Conservation (phyloP, 2,329 filamentous ascomycete genomes). For the Verticillium albo-atrum region DNA sequence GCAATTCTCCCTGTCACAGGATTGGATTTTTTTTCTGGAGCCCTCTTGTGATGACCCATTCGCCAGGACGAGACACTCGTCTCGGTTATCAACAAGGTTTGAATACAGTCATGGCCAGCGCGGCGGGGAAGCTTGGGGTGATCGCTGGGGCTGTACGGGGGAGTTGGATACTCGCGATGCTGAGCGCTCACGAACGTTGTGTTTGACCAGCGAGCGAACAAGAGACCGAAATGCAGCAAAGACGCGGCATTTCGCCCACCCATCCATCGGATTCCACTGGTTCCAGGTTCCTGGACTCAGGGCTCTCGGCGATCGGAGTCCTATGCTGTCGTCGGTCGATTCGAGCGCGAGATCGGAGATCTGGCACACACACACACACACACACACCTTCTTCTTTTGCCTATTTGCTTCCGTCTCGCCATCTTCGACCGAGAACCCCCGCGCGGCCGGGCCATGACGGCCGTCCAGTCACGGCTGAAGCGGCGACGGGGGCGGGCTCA, state of each 20-base stretch:
- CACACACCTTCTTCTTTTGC: neutral
- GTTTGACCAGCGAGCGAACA: too few relatives aligned
- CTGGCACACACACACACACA: neutral
- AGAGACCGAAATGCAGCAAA: neutral
- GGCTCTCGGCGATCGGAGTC: neutral
- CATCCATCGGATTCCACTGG: neutral
- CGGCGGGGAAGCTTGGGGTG: too few relatives aligned
- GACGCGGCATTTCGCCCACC: neutral
- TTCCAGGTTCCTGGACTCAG: neutral
- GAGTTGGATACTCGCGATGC: neutral
- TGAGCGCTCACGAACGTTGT: neutral
- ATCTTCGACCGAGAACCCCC: neutral
- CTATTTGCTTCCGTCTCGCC: neutral
- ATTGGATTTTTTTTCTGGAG: neutral
- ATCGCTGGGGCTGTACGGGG: too few relatives aligned
- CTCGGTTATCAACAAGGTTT: neutral
- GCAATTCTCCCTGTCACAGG: neutral
- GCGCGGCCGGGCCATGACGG: neutral
- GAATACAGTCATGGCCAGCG: neutral
- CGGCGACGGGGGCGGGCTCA: neutral
- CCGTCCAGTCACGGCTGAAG: neutral
- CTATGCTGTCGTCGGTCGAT: neutral
- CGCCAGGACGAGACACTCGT: neutral
- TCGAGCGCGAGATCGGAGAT: neutral
- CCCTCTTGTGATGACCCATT: neutral